Evolutionary conservation across 108 stramenopile species (phyloP).

Genomic region (Skeletonema tropicum): DNA sequence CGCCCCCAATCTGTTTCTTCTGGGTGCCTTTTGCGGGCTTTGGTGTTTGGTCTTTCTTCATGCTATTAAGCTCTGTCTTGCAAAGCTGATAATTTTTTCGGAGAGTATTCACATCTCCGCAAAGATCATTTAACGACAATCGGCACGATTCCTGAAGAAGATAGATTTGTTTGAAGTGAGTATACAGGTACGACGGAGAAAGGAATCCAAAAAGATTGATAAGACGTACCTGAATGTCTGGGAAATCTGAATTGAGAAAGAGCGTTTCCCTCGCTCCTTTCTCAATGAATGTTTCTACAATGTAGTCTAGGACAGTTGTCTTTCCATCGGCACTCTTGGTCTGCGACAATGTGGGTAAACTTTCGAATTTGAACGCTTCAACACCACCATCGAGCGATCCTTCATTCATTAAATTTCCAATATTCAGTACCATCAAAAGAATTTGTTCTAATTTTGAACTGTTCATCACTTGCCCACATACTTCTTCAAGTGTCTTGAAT

Average conservation of each 20-base stretch:
- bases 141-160: constrained; percentile 57
- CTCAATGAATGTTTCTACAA: constrained; percentile 78
- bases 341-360: constrained; percentile 85
- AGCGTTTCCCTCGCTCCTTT: constrained; percentile 69
- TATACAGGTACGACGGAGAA: not conserved
- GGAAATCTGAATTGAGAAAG: constrained; percentile 65
- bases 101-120: constrained; percentile 60
- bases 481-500: constrained; percentile 66
- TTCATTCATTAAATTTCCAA: constrained; percentile 94
- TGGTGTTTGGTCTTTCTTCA: constrained; percentile 60
- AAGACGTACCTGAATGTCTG: constrained; percentile 60
- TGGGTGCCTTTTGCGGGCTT: constrained; percentile 26
- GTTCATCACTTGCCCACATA: constrained; percentile 78
- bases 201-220: not conserved
- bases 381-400: constrained; percentile 84
- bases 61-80: constrained; percentile 62
- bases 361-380: constrained; percentile 94
- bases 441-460: constrained; percentile 82
- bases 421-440: constrained; percentile 84
- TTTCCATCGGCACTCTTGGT: constrained; percentile 95
- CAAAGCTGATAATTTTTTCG: constrained; percentile 59
- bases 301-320: constrained; percentile 93
- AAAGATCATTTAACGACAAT: constrained; percentile 69
- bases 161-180: not conserved
- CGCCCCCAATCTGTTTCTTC: constrained; percentile 25